These are phyloP conservation scores for Pelargonium cotyledonis DNA, from an alignment of 441 rosid genomes.

Conservation along the genomic window DNA sequence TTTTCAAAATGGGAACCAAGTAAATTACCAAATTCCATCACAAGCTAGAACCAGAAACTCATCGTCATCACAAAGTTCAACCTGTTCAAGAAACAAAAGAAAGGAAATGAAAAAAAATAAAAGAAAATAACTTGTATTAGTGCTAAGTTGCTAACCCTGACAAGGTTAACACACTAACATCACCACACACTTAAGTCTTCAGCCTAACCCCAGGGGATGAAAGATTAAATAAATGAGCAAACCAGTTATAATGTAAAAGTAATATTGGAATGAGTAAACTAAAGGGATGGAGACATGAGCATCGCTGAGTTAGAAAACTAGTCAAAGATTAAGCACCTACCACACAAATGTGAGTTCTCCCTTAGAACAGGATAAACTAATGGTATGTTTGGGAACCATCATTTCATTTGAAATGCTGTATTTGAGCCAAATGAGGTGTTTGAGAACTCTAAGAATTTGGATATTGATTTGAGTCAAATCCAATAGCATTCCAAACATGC, in stretches of 20 bases:
- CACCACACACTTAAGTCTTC: background rate
- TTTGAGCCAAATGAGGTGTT: no score
- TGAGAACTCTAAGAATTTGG: no score
- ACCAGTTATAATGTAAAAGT: no score
- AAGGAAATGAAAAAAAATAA: constrained; percentile 15
- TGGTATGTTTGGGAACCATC: no score
- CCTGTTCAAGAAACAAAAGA: constrained; percentile 33
- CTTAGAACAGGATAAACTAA: background rate
- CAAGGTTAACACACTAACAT: background rate
- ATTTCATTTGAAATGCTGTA: background rate
- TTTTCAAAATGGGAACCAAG: background rate
- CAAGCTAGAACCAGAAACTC: constrained; percentile 91
- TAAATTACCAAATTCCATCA: constrained; percentile 69
- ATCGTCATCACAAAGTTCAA: constrained; percentile 88
- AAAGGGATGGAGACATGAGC: no score
- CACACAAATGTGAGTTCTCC: background rate
- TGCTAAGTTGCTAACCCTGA: background rate
- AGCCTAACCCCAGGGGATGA: background rate
- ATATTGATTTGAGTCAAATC: no score
- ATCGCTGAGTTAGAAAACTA: no score
- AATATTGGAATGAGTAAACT: no score
- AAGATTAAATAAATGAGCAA: no score
- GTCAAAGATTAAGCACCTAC: background rate
- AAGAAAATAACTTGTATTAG: background rate
- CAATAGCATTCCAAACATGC: no score